Evolutionary conservation across 2,329 filamentous ascomycete species (phyloP).

Genomic region (Colletotrichum orbiculare): DNA sequence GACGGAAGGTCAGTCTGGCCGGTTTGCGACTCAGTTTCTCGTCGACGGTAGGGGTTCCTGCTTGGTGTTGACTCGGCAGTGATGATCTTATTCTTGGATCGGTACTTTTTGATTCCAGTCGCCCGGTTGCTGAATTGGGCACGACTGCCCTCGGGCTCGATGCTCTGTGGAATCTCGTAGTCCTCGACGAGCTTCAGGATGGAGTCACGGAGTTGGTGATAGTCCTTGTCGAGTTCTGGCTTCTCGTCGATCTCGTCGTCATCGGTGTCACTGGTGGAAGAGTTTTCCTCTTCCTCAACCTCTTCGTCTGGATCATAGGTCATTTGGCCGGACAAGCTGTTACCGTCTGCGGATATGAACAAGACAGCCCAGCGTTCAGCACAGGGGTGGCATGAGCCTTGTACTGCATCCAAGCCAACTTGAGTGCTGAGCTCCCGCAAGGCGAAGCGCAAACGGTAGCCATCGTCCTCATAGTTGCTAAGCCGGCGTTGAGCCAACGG

Average conservation of each 20-base stretch:
- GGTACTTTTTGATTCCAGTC: slow-evolving; percentile 68
- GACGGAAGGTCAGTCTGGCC: slow-evolving; percentile 1
- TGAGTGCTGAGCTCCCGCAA: slow-evolving; percentile 77
- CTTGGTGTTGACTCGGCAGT: slow-evolving; percentile 64
- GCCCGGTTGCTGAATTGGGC: slow-evolving; percentile 79
- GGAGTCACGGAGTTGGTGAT: slow-evolving; percentile 82
- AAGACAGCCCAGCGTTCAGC: slow-evolving; percentile 86
- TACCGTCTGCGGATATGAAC: slow-evolving; percentile 80
- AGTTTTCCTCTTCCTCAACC: slow-evolving; percentile 70
- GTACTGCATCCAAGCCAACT: slow-evolving; percentile 71
- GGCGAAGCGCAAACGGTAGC: slow-evolving; percentile 72
- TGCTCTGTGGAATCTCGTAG: slow-evolving; percentile 79
- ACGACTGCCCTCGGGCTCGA: slow-evolving; percentile 68
- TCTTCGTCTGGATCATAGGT: slow-evolving; percentile 76
- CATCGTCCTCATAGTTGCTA: slow-evolving; percentile 71
- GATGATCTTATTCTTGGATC: slow-evolving; percentile 68
- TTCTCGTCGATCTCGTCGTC: slow-evolving; percentile 71
- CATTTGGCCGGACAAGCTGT: slow-evolving; percentile 76
- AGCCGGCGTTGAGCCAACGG: slow-evolving; percentile 54
- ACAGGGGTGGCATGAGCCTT: slow-evolving; percentile 80
- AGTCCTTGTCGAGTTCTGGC: slow-evolving; percentile 79
- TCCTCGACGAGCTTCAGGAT: slow-evolving; percentile 85
- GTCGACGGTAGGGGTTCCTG: slow-evolving; percentile 67
- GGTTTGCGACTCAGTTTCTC: slow-evolving; percentile 31
- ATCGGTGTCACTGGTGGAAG: slow-evolving; percentile 68